Conservation (phyloP, 257 asterid species). For the Plectranthus barbatus region DNA sequence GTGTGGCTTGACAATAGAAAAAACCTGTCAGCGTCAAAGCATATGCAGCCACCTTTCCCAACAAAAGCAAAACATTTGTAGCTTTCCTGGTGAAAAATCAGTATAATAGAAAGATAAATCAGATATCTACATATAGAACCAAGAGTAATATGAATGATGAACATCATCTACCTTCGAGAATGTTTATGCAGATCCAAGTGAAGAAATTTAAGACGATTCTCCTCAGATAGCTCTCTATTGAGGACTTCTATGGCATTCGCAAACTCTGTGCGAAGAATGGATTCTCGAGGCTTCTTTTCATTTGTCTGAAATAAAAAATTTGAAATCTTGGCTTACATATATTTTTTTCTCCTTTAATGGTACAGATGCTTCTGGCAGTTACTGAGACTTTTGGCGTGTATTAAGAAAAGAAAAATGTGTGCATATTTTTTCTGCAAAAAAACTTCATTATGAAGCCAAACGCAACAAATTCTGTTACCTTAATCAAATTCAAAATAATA, state of each 20-base stretch:
- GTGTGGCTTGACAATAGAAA: constrained; percentile 68
- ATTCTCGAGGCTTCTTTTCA: constrained; percentile 93
- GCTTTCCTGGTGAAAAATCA: constrained; percentile 59
- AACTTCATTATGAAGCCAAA: constrained; percentile 10
- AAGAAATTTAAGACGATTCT: constrained; percentile 80
- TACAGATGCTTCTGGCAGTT: constrained; percentile 4
- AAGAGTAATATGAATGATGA: constrained; percentile 8
- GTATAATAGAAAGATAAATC: constrained; percentile 18
- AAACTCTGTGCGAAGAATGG: constrained; percentile 85
- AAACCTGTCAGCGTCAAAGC: constrained; percentile 85
- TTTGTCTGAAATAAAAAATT: constrained; percentile 50
- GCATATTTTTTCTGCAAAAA: not conserved
- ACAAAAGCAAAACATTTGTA: constrained; percentile 62
- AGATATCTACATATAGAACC: constrained; percentile 11
- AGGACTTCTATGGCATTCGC: constrained; percentile 84
- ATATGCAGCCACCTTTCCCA: constrained; percentile 91
- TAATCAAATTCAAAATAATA: constrained; percentile 82
- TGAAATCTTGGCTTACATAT: not conserved
- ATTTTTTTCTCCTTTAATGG: not conserved
- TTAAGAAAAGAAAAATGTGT: not conserved
- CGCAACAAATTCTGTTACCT: constrained; percentile 40
- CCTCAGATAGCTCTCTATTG: constrained; percentile 73
- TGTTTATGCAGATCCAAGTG: constrained; percentile 97
- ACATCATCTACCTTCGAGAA: constrained; percentile 63
- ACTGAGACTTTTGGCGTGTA: not conserved